These are phyloP conservation scores for Nannochloropsis granulata DNA, from an alignment of 108 stramenopile genomes.

Conservation along the genomic window DNA sequence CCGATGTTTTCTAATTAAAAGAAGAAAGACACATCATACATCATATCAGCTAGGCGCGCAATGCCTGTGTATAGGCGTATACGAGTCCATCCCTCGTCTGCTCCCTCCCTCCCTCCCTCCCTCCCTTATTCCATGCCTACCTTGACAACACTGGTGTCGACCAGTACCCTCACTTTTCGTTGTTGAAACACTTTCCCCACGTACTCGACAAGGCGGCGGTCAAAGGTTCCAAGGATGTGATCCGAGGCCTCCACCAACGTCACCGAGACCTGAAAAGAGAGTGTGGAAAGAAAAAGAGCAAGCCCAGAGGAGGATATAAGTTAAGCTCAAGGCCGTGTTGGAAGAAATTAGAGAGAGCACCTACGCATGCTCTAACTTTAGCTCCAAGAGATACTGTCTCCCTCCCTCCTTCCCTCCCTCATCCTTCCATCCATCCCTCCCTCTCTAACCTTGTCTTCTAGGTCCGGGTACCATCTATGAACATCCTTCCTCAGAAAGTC, in stretches of 20 bases:
- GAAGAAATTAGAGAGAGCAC: neutral
- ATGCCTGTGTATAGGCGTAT: too few species aligned
- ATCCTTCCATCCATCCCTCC: neutral
- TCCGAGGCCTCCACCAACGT: constrained; percentile 79
- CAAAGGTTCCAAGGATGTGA: constrained; percentile 74
- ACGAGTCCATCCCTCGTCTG: neutral
- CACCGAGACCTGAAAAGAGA: constrained; percentile 28
- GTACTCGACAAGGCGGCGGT: constrained; percentile 57
- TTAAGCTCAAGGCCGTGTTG: neutral
- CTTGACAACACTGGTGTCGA: constrained; percentile 50
- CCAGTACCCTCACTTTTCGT: constrained; percentile 32
- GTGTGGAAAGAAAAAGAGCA: neutral
- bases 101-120: neutral
- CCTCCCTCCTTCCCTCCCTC: neutral
- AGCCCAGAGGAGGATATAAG: neutral
- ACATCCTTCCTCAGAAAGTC: constrained; percentile 77
- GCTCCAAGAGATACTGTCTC: neutral
- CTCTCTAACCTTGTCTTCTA: constrained; percentile 47
- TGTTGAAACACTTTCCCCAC: constrained; percentile 45
- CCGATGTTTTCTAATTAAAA: too few species aligned
- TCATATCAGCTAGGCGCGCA: too few species aligned
- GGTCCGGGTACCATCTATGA: constrained; percentile 60
- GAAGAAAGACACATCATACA: too few species aligned
- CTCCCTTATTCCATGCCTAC: constrained; percentile 1
- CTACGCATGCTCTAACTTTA: neutral